Base-by-base conservation (phyloP, 2,329 filamentous ascomycete species). In the Domatiomyces globalis region DNA sequence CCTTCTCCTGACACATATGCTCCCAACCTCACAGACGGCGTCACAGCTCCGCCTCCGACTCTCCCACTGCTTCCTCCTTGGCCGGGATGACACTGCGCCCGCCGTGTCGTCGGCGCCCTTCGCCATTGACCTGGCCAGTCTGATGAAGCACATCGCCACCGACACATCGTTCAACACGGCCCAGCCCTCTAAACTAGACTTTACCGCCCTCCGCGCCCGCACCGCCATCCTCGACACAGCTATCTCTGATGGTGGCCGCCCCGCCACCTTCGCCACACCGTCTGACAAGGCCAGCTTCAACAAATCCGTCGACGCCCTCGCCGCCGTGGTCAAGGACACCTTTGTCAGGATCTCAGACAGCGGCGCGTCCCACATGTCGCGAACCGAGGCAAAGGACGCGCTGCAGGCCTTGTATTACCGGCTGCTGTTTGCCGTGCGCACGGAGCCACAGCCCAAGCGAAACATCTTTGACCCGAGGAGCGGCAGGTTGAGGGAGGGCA, bases 321-420 rank as follows among this genome's bases (percentile, higher is more conserved):
- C 79, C 1, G 67, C 68, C 17, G 72, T 71, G 33, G 71, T 94
- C 49, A 79, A 81, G 48, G 58, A 65, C 5, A 69, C 79, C 10
- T 73, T 73, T 50, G 71, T 71, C 17, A 75, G 75, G 42, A 94
- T 94, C 61, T 76, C 82, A 53, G 85, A 88, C 61, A 76, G 81
- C 1, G 86, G 85, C 43, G 83, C 86, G 45, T 80, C 80, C 19
- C 80, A 84, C 60, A 73, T 92, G 52, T 76, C 77, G 15, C 77
- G 85, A 27, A 84, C 85, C 27, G 81, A 94, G 62, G 80, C 85
- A 10, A 95, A 94, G 67, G 80, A 81, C 50, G 74, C 76, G 9
- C 73, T 94, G 42, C 84, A 94, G 60, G 76, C 81, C 52, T 69
- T 95, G n/a, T 76, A 82, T 53, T 80, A 85, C 61, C 79, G 89